Percentiles rank a stretch among this genome's conserved stretches.
Evolutionary conservation across 73 alveolate genomes (phyloP).

Genomic region (Paramecium primaurelia): DNA sequence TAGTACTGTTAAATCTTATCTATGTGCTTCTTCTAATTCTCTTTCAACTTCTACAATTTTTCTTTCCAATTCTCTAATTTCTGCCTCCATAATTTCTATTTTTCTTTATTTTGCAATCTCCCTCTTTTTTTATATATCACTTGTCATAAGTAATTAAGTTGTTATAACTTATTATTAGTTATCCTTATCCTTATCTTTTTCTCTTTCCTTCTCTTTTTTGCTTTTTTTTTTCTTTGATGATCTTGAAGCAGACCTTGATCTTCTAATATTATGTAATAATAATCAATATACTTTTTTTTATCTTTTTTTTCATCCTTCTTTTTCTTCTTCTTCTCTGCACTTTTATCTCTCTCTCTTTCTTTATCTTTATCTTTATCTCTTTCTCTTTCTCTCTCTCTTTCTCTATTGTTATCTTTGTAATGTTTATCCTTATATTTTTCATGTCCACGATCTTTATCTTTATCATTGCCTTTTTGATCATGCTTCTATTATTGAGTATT

Average conservation of each 20-base stretch:
- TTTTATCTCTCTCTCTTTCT: background rate
- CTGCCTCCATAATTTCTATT: slow-evolving; percentile 42
- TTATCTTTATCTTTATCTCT: background rate
- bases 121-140: slow-evolving; percentile 35
- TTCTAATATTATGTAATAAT: background rate
- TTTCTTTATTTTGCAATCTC: slow-evolving; percentile 21
- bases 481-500: background rate
- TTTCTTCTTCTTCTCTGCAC: slow-evolving; percentile 4
- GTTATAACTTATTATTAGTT: background rate
- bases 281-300: background rate
- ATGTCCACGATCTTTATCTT: background rate
- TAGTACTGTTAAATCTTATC: slow-evolving; percentile 93
- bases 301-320: slow-evolving; percentile 5
- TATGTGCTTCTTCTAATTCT: slow-evolving; percentile 90
- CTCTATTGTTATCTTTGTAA: background rate
- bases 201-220: background rate
- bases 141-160: background rate
- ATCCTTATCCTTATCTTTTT: background rate
- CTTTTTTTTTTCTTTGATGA: slow-evolving; percentile 11
- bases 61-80: slow-evolving; percentile 44
- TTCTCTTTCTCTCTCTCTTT: background rate
- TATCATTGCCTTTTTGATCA: background rate
- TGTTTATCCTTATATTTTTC: background rate
- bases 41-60: slow-evolving; percentile 64
- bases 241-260: background rate